Evolutionary conservation across 345 rosid genomes (phyloP), one percentile per base, ranked within the genome.

Genomic region (Linum trigynum): DNA sequence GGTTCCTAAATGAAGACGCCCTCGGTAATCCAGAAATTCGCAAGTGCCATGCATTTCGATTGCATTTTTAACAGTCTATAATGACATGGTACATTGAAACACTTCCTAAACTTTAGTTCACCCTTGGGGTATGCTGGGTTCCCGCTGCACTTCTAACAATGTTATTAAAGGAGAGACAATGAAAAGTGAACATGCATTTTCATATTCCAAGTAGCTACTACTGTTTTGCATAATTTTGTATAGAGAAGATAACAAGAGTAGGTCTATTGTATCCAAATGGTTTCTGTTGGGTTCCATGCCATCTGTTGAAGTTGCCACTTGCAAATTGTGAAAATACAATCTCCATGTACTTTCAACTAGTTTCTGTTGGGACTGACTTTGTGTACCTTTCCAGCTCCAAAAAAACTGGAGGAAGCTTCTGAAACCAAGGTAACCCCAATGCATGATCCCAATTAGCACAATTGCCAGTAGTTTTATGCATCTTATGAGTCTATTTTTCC

Each of bases 351-450:
- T 50, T 50, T 41, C 42, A 23, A 10, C 40, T 39, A 48, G 57
- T 23, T 17, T 48, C 53, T 40, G 58, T 65, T 51, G n/a, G 15
- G 56, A 62, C 77, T 62, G 57, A 61, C 55, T 35, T 5, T 40
- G 38, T 10, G 1, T 58, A 48, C 64, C 56, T 59, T 79, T 67
- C 69, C 78, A 88, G 94, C 79, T 77, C 61, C 72, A 59, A 78
- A 68, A 69, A 83, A 67, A 72, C 72, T 71, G 69, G 79, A 71
- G 39, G 35, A 4, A 61, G 55, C 77, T 66, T 75, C 83, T 68
- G 75, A 57, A 63, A 71, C 79, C 70, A 87, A 80, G 83, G 99
- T 89, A 70, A 58, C 73, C 63, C 72, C 58, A 65, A 64, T 65
- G 57, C 11, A 32, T 69, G 56, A 61, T 61, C 40, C 66, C 39